Conservation (phyloP, 78 protist genomes). For the Thecamonas trahens region DNA sequence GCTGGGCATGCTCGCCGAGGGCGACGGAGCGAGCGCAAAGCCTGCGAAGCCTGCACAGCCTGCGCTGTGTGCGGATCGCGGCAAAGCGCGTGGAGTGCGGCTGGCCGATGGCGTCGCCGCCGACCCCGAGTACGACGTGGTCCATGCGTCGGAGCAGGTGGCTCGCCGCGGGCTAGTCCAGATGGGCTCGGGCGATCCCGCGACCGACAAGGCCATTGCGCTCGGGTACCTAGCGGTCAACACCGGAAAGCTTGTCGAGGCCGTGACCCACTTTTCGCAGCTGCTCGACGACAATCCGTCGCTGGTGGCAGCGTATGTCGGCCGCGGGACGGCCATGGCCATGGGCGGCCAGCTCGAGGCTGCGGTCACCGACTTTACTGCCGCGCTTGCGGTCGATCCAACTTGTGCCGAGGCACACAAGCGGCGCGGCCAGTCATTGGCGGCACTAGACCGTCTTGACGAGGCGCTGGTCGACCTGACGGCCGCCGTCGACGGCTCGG, state of each 20-base stretch:
- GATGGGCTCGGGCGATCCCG: too few relatives aligned
- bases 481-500: constrained; percentile 13
- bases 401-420: constrained; percentile 41
- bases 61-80: too few relatives aligned
- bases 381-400: constrained; percentile 36
- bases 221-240: constrained; percentile 37
- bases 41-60: too few relatives aligned
- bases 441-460: constrained; percentile 17
- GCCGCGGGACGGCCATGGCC: constrained; percentile 53
- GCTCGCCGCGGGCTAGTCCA: too few relatives aligned
- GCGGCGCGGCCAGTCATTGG: constrained; percentile 29
- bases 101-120: too few relatives aligned
- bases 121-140: too few relatives aligned
- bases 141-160: too few relatives aligned
- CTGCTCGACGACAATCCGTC: constrained; percentile 29
- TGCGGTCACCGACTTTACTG: constrained; percentile 28
- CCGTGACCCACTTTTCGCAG: constrained; percentile 19
- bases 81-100: too few relatives aligned
- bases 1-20: too few relatives aligned
- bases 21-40: too few relatives aligned
- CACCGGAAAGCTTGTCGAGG: constrained; percentile 24
- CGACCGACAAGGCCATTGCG: constrained; percentile 4
- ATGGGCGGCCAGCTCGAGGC: constrained; percentile 11
- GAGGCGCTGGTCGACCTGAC: constrained; percentile 41
- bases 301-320: constrained; percentile 38